These are phyloP conservation scores for Vigna unguiculata DNA, from an alignment of 306 rosid species.

Conservation along the genomic window DNA sequence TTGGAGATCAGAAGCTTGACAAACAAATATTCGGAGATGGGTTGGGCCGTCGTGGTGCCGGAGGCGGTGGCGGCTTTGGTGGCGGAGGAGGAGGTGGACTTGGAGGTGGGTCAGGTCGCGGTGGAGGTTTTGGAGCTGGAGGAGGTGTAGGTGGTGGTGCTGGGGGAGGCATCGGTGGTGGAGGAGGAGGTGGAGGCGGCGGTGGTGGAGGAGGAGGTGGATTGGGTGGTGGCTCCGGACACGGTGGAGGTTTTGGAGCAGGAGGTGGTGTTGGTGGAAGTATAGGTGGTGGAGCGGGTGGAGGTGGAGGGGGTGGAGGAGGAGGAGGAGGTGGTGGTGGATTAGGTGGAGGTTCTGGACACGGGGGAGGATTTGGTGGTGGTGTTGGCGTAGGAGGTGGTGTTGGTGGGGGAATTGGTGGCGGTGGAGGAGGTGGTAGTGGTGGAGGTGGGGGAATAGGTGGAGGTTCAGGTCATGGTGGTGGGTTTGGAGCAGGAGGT, in stretches of 20 bases:
- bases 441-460: constrained; percentile 45
- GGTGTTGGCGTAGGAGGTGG: constrained; percentile 61
- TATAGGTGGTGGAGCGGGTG: constrained; percentile 45
- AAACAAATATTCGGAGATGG: constrained; percentile 53
- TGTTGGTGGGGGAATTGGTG: constrained; percentile 51
- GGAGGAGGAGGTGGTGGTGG: constrained; percentile 63
- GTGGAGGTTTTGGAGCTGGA: constrained; percentile 52
- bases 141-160: constrained; percentile 46
- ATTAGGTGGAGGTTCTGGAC: constrained; percentile 46
- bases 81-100: constrained; percentile 48
- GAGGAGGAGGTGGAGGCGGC: neutral
- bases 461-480: constrained; percentile 67
- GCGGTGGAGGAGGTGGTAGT: constrained; percentile 55
- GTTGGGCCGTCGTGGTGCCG: constrained; percentile 51
- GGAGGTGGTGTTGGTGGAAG: constrained; percentile 52
- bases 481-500: constrained; percentile 45
- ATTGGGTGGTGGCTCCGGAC: constrained; percentile 47
- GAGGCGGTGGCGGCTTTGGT: constrained; percentile 45
- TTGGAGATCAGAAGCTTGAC: constrained; percentile 69
- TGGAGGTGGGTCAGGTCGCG: constrained; percentile 45
- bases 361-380: constrained; percentile 25
- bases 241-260: constrained; percentile 51
- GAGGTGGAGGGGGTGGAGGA: constrained; percentile 41
- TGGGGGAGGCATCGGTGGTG: constrained; percentile 49
- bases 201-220: constrained; percentile 46